Conservation (phyloP, 2,329 filamentous ascomycete species). For the Paraphoma sp. region DNA sequence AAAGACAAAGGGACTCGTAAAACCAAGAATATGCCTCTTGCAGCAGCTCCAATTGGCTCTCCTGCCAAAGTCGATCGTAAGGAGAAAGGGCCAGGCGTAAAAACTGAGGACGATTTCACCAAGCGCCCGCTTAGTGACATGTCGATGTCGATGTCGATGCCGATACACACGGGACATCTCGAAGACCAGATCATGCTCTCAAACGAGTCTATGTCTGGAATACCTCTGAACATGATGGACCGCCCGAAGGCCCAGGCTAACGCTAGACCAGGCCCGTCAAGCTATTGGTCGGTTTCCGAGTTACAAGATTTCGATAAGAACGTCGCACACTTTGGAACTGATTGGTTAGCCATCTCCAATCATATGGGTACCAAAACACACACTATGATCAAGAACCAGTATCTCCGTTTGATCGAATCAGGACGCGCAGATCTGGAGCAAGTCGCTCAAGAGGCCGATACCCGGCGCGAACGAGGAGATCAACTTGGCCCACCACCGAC, state of each 20-base stretch:
- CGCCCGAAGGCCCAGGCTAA: slow-evolving; percentile 39
- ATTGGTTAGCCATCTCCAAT: slow-evolving; percentile 76
- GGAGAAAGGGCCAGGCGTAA: slow-evolving; percentile 38
- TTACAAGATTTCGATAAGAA: slow-evolving; percentile 77
- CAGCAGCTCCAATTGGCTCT: slow-evolving; percentile 45
- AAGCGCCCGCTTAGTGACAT: slow-evolving; percentile 38
- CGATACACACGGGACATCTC: slow-evolving; percentile 28
- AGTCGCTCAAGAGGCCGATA: slow-evolving; percentile 51
- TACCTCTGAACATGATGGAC: slow-evolving; percentile 40
- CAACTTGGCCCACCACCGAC: slow-evolving; percentile 56
- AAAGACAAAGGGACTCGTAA: slow-evolving; percentile 50
- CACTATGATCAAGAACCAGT: slow-evolving; percentile 73
- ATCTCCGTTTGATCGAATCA: slow-evolving; percentile 53
- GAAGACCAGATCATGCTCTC: slow-evolving; percentile 36
- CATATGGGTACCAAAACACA: slow-evolving; percentile 85
- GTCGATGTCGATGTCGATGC: slow-evolving; percentile 33
- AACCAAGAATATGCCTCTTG: slow-evolving; percentile 50
- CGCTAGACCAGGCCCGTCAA: slow-evolving; percentile 70
- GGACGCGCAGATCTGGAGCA: slow-evolving; percentile 52
- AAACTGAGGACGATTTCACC: slow-evolving; percentile 41
- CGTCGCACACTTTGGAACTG: slow-evolving; percentile 77
- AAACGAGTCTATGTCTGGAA: slow-evolving; percentile 25
- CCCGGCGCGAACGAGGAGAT: slow-evolving; percentile 51
- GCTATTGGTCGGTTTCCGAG: slow-evolving; percentile 88
- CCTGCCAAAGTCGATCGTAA: slow-evolving; percentile 45